Conservation (phyloP, 176 grass and related monocot species). For the Musa itinerans region DNA sequence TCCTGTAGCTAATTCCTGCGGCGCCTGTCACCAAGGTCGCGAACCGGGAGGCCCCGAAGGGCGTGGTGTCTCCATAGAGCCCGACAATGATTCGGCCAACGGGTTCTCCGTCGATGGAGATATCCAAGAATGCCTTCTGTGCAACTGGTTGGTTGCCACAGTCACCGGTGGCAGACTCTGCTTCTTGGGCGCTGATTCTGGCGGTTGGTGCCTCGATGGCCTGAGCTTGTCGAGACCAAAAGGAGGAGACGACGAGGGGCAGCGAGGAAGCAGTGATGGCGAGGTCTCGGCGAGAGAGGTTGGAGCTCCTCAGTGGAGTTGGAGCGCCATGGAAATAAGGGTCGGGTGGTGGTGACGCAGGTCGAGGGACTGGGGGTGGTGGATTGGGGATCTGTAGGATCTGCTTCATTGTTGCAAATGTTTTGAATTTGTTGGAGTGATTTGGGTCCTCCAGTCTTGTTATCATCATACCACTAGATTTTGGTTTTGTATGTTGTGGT, state of each 20-base stretch:
- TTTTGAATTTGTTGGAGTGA: not conserved
- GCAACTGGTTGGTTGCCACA: conserved; percentile 14
- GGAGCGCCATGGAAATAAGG: conserved; percentile 22
- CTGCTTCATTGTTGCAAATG: conserved; percentile 12
- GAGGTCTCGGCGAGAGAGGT: conserved; percentile 55
- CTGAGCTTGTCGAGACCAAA: conserved; percentile 11
- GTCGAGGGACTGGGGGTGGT: not conserved
- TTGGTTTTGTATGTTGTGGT: too few species aligned
- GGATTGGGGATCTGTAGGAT: conserved; percentile 17
- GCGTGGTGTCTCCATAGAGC: conserved; percentile 41
- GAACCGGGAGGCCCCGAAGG: conserved; percentile 57
- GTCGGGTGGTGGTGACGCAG: not conserved
- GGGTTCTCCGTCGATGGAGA: conserved; percentile 75
- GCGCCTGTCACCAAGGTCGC: conserved; percentile 31
- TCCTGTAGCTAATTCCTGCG: conserved; percentile 62
- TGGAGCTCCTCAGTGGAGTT: not conserved
- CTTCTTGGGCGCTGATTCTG: conserved; percentile 1
- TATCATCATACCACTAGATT: too few species aligned
- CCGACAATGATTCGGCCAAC: conserved; percentile 66
- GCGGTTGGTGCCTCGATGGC: conserved; percentile 1
- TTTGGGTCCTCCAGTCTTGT: too few species aligned
- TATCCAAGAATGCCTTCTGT: conserved; percentile 64
- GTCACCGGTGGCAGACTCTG: conserved; percentile 12
- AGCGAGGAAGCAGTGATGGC: conserved; percentile 20
- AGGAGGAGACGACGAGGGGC: conserved; percentile 16